phyloP scores from a whole-genome alignment of 192 early-diverging fungal genomes.

The Lunasporangiospora selenospora region DNA sequence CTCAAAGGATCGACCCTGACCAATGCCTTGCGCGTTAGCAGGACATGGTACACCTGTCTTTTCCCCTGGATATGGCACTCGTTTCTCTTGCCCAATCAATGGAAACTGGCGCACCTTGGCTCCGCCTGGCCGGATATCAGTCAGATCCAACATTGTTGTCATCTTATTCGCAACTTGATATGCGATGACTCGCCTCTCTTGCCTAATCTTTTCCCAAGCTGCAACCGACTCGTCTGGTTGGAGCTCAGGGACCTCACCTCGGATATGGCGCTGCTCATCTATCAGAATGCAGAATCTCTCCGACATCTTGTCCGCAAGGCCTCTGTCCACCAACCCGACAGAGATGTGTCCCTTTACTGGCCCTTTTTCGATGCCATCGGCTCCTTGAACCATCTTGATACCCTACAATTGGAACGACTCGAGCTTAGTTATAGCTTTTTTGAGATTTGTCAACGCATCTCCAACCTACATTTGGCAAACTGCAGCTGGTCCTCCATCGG shows the following conservation, averaged over 20 bases:
- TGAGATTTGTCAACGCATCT: background rate
- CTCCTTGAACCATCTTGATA: background rate
- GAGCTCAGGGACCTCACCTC: constrained; percentile 1
- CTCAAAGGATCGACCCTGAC: background rate
- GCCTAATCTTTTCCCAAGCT: background rate
- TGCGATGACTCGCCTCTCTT: constrained; percentile 7
- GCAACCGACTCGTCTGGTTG: background rate
- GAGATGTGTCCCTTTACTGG: background rate
- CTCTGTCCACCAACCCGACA: constrained; percentile 13
- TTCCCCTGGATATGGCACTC: background rate
- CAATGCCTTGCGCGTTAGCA: constrained; percentile 8
- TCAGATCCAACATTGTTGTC: background rate
- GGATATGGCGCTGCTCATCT: background rate
- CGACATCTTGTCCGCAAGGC: background rate
- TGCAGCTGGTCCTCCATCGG: constrained; percentile 10
- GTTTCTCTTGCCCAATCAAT: constrained; percentile 4
- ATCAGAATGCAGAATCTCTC: constrained; percentile 6
- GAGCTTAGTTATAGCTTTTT: background rate
- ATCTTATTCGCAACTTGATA: constrained; percentile 3
- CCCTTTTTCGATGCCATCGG: constrained; percentile 1
- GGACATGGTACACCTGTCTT: constrained; percentile 4
- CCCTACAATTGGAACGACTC: constrained; percentile 1
- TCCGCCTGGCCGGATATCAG: background rate
- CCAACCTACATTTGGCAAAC: background rate
- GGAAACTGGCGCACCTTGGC: background rate